Base-by-base conservation (phyloP, 352 stramenopile genomes). In the Globisporangium perplexum region DNA sequence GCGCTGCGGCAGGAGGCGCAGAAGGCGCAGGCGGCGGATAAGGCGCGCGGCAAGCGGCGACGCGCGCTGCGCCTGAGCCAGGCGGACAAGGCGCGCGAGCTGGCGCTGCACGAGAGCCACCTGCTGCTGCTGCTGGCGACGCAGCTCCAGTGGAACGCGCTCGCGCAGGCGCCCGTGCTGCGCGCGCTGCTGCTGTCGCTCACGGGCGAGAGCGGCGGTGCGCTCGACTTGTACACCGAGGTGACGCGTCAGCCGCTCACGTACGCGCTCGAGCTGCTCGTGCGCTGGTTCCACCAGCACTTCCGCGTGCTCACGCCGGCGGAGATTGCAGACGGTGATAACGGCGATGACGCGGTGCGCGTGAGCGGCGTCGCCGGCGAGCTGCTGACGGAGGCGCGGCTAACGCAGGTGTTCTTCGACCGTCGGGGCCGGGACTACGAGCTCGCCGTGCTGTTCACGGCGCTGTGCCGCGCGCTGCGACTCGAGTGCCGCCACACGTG, bases 21-120 rank as follows among this genome's bases (percentile, higher is more conserved):
- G 15, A 41, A 35, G 7, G 48, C 53, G 1, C 59, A 36, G 42
- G 7, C 60, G 68, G 23, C 39, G 59, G 15, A 23, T 24, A 33
- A 63, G 14, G 38, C 38, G 20, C 6, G 41, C 41, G 8, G 41
- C 41, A 66, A 70, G 24, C 41, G 60, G 36, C 45, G 33, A 33
- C 65, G 18, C 47, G 46, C 48, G 42, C 54, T 69, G 50, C 74
- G 82, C 12, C 74, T 93, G 50, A 76, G 75, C 1, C 83, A 79
- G 33, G 59, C 68, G 18, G 79, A 93, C 52, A 90, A 88, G 50
- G 50, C 68, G 51, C 69, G 72, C 52, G 74, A 88, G 56, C 62
- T 78, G 36, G 66, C 69, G 30, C 63, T 90, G 30, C 78, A 91
- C 60, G 71, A 90, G 59, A 74, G 65, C 35, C 83, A 93, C 55